Percentiles rank a stretch among this genome's conserved stretches.
Evolutionary conservation across 164 flowering plant species (phyloP).

Genomic region (Vitis amurensis): DNA sequence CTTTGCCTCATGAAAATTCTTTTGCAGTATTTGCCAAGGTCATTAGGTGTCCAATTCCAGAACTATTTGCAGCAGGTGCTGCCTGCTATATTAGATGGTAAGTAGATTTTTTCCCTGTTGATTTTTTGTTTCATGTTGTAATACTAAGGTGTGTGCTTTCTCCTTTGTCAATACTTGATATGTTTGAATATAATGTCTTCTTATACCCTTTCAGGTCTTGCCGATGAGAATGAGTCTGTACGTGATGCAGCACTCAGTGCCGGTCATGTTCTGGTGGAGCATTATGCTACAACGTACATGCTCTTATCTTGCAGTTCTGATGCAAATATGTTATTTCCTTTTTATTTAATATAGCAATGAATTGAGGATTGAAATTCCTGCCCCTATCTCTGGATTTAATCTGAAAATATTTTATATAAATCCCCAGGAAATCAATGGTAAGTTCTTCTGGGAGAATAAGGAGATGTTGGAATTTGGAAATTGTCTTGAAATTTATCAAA

Average conservation of each 20-base stretch:
- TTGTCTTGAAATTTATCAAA: too few relatives aligned
- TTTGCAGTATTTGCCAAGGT: slow-evolving; percentile 86
- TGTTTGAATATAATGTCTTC: neutral
- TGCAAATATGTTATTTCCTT: neutral
- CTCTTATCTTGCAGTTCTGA: slow-evolving; percentile 1
- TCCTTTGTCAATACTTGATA: neutral
- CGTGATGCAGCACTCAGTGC: slow-evolving; percentile 99
- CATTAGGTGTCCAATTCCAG: slow-evolving; percentile 90
- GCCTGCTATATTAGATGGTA: slow-evolving; percentile 97
- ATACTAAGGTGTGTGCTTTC: neutral
- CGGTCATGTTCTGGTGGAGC: slow-evolving; percentile 97
- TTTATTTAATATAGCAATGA: neutral
- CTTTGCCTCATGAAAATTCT: neutral
- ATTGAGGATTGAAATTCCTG: neutral
- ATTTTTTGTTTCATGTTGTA: neutral
- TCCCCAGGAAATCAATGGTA: too few relatives aligned
- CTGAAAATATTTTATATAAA: too few relatives aligned
- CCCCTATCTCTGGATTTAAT: too few relatives aligned
- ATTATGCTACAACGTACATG: slow-evolving; percentile 93
- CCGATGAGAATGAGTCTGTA: slow-evolving; percentile 99
- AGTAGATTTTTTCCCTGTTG: neutral
- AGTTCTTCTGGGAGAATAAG: too few relatives aligned
- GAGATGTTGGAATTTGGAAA: too few relatives aligned
- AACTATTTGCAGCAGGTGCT: slow-evolving; percentile 90
- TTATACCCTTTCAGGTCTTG: slow-evolving; percentile 63